phyloP scores from a whole-genome alignment of 805 yeast genomes.

The Alloascoidea hylecoeti region DNA sequence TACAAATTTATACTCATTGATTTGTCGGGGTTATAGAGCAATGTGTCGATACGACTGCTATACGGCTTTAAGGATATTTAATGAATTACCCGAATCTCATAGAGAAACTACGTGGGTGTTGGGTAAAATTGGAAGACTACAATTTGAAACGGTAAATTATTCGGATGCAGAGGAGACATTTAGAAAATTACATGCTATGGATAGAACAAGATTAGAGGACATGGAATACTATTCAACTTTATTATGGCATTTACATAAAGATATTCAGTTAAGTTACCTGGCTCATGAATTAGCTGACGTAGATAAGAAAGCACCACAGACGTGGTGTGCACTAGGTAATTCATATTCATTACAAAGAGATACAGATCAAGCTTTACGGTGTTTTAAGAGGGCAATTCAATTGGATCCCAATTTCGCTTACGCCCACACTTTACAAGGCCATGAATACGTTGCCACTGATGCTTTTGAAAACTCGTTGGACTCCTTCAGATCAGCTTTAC shows the following conservation, averaged over 20 bases:
- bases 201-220: constrained; percentile 69
- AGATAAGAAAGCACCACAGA: constrained; percentile 53
- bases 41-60: constrained; percentile 60
- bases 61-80: constrained; percentile 60
- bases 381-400: constrained; percentile 68
- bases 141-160: constrained; percentile 81
- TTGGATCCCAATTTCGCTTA: constrained; percentile 62
- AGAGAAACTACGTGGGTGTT: constrained; percentile 75
- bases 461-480: constrained; percentile 82
- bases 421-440: constrained; percentile 89
- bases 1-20: constrained; percentile 30
- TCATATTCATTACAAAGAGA: constrained; percentile 72
- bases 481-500: constrained; percentile 65
- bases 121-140: constrained; percentile 63
- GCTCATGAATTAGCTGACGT: constrained; percentile 69
- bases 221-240: constrained; percentile 88
- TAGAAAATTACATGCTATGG: constrained; percentile 44
- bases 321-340: constrained; percentile 91
- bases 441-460: constrained; percentile 79
- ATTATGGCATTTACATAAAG: constrained; percentile 84
- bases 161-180: constrained; percentile 59
- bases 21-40: constrained; percentile 49
- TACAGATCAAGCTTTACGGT: constrained; percentile 78
- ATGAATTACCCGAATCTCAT: constrained; percentile 47
- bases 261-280: constrained; percentile 62